Base-by-base conservation (phyloP, 2,329 filamentous ascomycete species). In the Colletotrichum aenigma region DNA sequence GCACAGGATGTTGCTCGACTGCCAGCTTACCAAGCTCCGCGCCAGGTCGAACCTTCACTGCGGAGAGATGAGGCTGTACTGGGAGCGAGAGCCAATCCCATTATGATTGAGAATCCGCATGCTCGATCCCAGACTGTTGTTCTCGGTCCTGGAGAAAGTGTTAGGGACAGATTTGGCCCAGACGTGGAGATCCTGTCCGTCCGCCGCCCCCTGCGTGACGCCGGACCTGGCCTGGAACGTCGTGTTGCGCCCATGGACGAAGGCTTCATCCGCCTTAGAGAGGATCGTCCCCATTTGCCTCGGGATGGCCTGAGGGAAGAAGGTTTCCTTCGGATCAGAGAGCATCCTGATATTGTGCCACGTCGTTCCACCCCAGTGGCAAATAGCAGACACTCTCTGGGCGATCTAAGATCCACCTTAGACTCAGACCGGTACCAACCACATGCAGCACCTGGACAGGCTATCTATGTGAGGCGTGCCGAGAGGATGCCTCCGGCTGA, bases 41-140 rank as follows among this genome's bases (percentile, higher is more conserved):
- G 38, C 15, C 52, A 36, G 32, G 61, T 30, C 21, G 66, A 56
- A 21, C 60, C 56, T 10, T 36, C 32, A 7, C 34, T 55, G 26
- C 65, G 43, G 7, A 38, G 68, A 18, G 48, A 74, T 36, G 70
- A 34, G n/a, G 36, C 56, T 18, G 34, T 32, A 4, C 6, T 66
- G 21, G 84, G 83, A 67, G 80, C 78, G 28, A 80, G 80, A 52
- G 79, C 79, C n/a, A 83, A 81, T 26, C 82, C 82, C 21, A 80
- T 86, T 62, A 69, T 85, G 77, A 86, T 87, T 84, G 84, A 86
- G 76, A 83, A 86, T 78, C 81, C 84, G 34, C 84, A 83, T 26
- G 26, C 58, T 34, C 71, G 43, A 18, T 38, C 36, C 21, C 56
- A 64, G 26, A 56, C 55, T n/a, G 21, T 75, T 36, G 48, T 65